These are phyloP conservation scores for Xylaria scruposa DNA, from an alignment of 495 filamentous ascomycete species.

Conservation along the genomic window DNA sequence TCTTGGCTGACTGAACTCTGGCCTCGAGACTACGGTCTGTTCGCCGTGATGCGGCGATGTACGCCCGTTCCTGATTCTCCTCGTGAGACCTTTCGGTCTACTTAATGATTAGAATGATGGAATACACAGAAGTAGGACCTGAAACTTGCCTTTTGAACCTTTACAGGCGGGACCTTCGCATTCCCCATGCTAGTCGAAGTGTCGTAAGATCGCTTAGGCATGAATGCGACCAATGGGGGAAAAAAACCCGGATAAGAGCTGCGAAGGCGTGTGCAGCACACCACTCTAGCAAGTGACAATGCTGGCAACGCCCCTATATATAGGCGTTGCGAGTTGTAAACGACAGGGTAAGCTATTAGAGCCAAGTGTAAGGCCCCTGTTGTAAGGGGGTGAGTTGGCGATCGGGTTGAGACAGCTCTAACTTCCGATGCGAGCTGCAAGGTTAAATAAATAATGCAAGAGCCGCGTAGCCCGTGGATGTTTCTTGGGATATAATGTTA, in stretches of 20 bases:
- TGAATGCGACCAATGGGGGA: constrained; percentile 10
- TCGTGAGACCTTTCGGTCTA: constrained; percentile 77
- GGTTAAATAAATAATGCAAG: neutral
- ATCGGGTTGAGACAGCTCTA: no score
- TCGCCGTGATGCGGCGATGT: constrained; percentile 92
- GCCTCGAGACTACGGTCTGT: constrained; percentile 91
- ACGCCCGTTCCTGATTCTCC: constrained; percentile 94
- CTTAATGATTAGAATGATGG: constrained; percentile 19
- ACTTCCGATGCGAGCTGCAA: neutral
- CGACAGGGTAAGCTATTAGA: neutral
- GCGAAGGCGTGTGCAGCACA: neutral
- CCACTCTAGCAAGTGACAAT: constrained; percentile 20
- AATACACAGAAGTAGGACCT: neutral
- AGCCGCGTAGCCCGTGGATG: neutral
- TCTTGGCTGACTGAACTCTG: constrained; percentile 82
- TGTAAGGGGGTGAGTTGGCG: neutral
- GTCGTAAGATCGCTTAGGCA: constrained; percentile 40
- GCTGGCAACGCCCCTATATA: constrained; percentile 3
- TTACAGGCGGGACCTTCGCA: constrained; percentile 30
- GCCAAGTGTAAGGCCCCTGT: neutral
- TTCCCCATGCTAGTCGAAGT: neutral
- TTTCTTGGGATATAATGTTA: neutral
- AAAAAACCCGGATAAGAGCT: neutral
- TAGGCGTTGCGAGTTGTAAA: neutral
- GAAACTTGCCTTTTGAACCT: constrained; percentile 38